Evolutionary conservation across 192 early-diverging fungal genomes (phyloP), one percentile per base, ranked within the genome.

Genomic region (Dimargaris cristalligena): DNA sequence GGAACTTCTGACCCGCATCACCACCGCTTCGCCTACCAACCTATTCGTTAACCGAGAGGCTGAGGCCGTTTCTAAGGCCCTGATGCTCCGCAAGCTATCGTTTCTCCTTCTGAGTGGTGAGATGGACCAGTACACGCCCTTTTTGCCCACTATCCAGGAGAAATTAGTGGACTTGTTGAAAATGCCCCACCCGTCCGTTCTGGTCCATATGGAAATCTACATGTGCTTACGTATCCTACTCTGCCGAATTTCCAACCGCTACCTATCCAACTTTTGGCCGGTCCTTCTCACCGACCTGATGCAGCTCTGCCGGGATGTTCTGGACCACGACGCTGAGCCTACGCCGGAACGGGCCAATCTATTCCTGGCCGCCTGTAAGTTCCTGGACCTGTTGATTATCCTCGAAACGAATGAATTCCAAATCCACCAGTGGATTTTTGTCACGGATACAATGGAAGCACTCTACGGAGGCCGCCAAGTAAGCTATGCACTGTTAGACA

Each of bases 371-470:
- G 85, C 82, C 0, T 92, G 90, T 68, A 95, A 92, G 67, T 88
- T 91, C 63, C 63, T 95, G 44, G 92, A 95, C 60, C 64, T 91
- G 38, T 44, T 92, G 45, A 78, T 88, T 62, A 73, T 86, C 11
- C 77, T 95, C 6, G 84, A 82, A 51, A 78, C 84, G n/a, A 86
- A 87, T 33, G 78, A 82, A 33, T 92, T 91, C 59, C 81, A 91
- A 65, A 78, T 90, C 44, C 88, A 91, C 60, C 88, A 95, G 75
- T 95, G 92, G 92, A 89, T 95, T 16, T 95, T 95, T 61, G 85
- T 92, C 51, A 79, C 81, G 1, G 90, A 95, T 52, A 88, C 87
- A 3, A 74, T 87, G 25, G 88, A 90, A 32, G 76, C 81, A 6
- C 69, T 84, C 25, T 73, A 75, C 51, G 67, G 71, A 20, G 62